A percentile compares a stretch with the other conserved stretches of the same genome.
These are phyloP conservation scores for Aegle marmelos DNA, from an alignment of 345 rosid genomes.

Conservation along the genomic window DNA sequence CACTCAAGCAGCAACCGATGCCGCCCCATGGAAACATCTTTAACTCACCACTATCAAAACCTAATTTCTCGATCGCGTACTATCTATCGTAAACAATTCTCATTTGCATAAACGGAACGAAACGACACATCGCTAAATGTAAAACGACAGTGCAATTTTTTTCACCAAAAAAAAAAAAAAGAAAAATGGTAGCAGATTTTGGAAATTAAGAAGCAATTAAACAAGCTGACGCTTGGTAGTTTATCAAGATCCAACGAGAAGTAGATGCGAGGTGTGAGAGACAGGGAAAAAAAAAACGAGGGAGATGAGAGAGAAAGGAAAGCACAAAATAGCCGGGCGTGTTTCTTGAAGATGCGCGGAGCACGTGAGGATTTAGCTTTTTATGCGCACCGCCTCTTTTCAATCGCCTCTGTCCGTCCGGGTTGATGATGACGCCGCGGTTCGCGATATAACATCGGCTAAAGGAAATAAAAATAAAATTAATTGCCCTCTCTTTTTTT, in stretches of 20 bases:
- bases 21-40: slow-evolving; percentile 90
- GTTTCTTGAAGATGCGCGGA: background rate
- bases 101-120: background rate
- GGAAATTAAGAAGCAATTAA: background rate
- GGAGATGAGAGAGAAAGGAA: background rate
- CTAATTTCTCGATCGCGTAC: slow-evolving; percentile 2
- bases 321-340: background rate
- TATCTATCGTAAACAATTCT: background rate
- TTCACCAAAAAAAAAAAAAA: background rate
- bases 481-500: background rate
- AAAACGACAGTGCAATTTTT: background rate
- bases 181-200: background rate
- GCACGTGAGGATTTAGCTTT: background rate
- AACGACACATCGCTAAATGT: background rate
- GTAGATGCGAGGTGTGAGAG: slow-evolving; percentile 29
- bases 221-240: background rate
- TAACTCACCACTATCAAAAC: slow-evolving; percentile 1
- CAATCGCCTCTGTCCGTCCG: background rate
- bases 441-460: background rate
- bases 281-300: slow-evolving; percentile 11
- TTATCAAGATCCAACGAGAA: slow-evolving; percentile 15
- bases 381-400: background rate
- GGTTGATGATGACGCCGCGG: background rate
- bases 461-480: background rate
- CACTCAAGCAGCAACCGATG: slow-evolving; percentile 81